Evolutionary conservation across 2,329 filamentous ascomycete species (phyloP).

Genomic region (Dothideomycetes sp.): DNA sequence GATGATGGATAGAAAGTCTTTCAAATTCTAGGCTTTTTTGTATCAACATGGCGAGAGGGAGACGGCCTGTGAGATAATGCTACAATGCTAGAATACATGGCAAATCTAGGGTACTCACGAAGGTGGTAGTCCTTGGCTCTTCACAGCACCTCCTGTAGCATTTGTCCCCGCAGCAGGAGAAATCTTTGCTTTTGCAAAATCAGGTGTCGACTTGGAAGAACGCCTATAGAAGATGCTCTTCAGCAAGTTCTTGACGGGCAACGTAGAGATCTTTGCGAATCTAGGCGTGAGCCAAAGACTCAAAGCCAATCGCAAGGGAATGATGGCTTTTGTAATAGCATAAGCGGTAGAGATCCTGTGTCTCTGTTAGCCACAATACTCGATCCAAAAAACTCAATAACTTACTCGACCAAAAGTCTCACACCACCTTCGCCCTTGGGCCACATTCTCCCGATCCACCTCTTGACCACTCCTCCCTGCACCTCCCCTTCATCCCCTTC

Average conservation of each 20-base stretch:
- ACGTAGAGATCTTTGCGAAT: constrained; percentile 44
- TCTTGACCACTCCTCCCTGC: not conserved
- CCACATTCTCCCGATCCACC: constrained; percentile 11
- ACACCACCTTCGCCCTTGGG: constrained; percentile 30
- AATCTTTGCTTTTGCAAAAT: too few species aligned
- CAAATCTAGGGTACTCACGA: too few species aligned
- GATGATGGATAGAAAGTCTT: too few species aligned
- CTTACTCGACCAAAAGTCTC: constrained; percentile 46
- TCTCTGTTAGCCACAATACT: not conserved
- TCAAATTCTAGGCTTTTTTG: too few species aligned
- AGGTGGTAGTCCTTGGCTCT: too few species aligned
- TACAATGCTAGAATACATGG: too few species aligned
- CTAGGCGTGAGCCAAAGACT: constrained; percentile 88
- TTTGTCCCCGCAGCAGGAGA: too few species aligned
- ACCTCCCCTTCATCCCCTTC: constrained; percentile 17
- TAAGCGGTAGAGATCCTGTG: constrained; percentile 70
- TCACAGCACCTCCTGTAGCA: too few species aligned
- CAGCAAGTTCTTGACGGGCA: constrained; percentile 8
- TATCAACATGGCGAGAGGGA: too few species aligned
- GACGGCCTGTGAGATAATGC: too few species aligned
- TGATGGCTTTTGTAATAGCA: constrained; percentile 74
- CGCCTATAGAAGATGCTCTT: not conserved
- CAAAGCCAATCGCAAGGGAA: constrained; percentile 65
- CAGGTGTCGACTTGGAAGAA: not conserved
- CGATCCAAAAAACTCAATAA: constrained; percentile 13